Conservation (phyloP, 2,329 filamentous ascomycete species). For the Curvularia sp. region DNA sequence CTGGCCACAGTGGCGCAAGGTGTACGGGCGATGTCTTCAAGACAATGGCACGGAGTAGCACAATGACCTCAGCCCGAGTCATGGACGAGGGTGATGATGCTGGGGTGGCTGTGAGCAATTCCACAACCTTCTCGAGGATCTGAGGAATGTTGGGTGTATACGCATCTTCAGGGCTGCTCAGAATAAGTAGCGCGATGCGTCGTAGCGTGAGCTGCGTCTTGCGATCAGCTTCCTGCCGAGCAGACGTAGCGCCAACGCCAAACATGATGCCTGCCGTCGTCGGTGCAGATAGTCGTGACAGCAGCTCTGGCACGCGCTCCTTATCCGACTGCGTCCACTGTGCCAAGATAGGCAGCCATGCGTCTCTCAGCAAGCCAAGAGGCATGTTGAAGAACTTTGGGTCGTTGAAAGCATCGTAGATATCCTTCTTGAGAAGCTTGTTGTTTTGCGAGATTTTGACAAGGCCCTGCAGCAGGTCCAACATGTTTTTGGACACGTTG, state of each 20-base stretch:
- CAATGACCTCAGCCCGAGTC: slow-evolving; percentile 87
- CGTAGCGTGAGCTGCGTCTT: slow-evolving; percentile 90
- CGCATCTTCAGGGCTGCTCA: slow-evolving; percentile 78
- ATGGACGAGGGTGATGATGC: slow-evolving; percentile 91
- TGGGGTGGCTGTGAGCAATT: slow-evolving; percentile 81
- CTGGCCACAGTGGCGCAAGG: slow-evolving; percentile 85
- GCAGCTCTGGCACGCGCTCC: slow-evolving; percentile 81
- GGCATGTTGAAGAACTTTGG: slow-evolving; percentile 79
- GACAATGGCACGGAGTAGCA: slow-evolving; percentile 82
- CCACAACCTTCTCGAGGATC: slow-evolving; percentile 83
- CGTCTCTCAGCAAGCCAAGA: slow-evolving; percentile 68
- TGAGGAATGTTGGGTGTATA: slow-evolving; percentile 77
- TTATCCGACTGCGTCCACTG: slow-evolving; percentile 89
- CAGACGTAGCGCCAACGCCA: slow-evolving; percentile 94
- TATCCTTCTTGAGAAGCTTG: slow-evolving; percentile 91
- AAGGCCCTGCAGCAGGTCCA: slow-evolving; percentile 78
- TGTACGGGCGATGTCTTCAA: slow-evolving; percentile 81
- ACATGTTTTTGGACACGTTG: slow-evolving; percentile 74
- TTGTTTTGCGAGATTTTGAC: slow-evolving; percentile 79
- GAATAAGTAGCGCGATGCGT: slow-evolving; percentile 77
- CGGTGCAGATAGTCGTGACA: slow-evolving; percentile 79
- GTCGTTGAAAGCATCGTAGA: slow-evolving; percentile 92
- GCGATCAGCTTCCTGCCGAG: slow-evolving; percentile 91
- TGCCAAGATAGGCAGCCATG: slow-evolving; percentile 83
- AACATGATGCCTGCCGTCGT: slow-evolving; percentile 97